Conservation (phyloP, 2,329 filamentous ascomycete genomes). For the Neurospora crassa region DNA sequence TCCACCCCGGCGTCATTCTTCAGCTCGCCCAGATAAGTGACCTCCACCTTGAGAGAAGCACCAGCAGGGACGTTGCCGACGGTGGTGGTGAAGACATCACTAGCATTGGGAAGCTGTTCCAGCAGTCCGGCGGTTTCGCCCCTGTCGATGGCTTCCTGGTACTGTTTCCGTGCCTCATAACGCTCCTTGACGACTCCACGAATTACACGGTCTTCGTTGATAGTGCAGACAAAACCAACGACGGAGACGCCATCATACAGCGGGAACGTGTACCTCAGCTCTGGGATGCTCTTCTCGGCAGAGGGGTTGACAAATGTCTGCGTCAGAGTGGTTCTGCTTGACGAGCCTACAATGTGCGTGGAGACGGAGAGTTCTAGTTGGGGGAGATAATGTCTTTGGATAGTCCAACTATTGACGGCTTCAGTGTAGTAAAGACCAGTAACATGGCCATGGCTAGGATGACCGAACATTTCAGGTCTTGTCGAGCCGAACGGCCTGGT, state of each 20-base stretch:
- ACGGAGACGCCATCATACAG: conserved; percentile 65
- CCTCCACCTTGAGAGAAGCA: conserved; percentile 47
- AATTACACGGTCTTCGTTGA: conserved; percentile 50
- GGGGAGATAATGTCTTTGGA: conserved; percentile 39
- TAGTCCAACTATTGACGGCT: not conserved
- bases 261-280: conserved; percentile 60
- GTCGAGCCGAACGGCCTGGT: not conserved
- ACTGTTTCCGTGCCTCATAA: conserved; percentile 49
- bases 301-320: conserved; percentile 53
- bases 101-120: conserved; percentile 47
- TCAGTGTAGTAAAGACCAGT: conserved; percentile 29
- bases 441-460: conserved; percentile 6
- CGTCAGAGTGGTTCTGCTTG: conserved; percentile 35
- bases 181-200: conserved; percentile 59
- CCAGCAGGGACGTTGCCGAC: conserved; percentile 57
- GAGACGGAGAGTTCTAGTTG: conserved; percentile 48
- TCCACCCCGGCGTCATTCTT: conserved; percentile 62
- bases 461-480: not conserved
- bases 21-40: conserved; percentile 60
- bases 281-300: conserved; percentile 29
- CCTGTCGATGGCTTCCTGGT: conserved; percentile 44
- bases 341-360: conserved; percentile 49
- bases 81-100: conserved; percentile 59
- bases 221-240: conserved; percentile 54
- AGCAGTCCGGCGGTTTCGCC: conserved; percentile 57